Conservation (phyloP, 805 yeast genomes). For the Clavispora fructus region DNA sequence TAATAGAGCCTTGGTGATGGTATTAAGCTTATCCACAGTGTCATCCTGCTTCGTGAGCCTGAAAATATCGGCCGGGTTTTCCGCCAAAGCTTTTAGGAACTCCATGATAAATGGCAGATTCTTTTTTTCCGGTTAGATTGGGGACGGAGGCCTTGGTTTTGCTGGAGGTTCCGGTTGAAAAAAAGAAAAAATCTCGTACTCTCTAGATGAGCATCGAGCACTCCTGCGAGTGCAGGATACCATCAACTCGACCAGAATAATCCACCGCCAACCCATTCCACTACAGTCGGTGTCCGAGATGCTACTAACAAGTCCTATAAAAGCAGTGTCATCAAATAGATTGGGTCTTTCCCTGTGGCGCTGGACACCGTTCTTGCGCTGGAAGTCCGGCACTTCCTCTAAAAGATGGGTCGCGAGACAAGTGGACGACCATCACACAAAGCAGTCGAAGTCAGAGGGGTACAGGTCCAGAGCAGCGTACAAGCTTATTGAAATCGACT, state of each 20-base stretch:
- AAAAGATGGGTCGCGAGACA: slow-evolving; percentile 72
- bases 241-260: neutral
- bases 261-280: neutral
- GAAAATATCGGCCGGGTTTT: slow-evolving; percentile 12
- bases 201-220: slow-evolving; percentile 15
- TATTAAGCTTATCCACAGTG: slow-evolving; percentile 19
- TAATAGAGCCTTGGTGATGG: slow-evolving; percentile 42
- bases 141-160: neutral
- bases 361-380: slow-evolving; percentile 1
- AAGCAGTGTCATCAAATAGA: neutral
- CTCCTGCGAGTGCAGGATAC: neutral
- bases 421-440: slow-evolving; percentile 55
- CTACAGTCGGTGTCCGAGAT: neutral
- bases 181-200: slow-evolving; percentile 2
- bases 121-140: neutral
- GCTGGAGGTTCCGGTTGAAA: neutral
- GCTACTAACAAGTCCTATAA: neutral
- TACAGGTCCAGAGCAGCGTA: slow-evolving; percentile 86
- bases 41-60: slow-evolving; percentile 4
- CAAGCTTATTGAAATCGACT: slow-evolving; percentile 72
- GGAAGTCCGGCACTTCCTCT: slow-evolving; percentile 14
- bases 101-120: slow-evolving; percentile 5
- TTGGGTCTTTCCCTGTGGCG: neutral
- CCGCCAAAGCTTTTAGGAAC: slow-evolving; percentile 8
- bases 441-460: slow-evolving; percentile 58